A percentile compares a stretch with the other conserved stretches of the same genome.
Conservation (phyloP, 139 green algal genomes). For the Coelastrella sp. region DNA sequence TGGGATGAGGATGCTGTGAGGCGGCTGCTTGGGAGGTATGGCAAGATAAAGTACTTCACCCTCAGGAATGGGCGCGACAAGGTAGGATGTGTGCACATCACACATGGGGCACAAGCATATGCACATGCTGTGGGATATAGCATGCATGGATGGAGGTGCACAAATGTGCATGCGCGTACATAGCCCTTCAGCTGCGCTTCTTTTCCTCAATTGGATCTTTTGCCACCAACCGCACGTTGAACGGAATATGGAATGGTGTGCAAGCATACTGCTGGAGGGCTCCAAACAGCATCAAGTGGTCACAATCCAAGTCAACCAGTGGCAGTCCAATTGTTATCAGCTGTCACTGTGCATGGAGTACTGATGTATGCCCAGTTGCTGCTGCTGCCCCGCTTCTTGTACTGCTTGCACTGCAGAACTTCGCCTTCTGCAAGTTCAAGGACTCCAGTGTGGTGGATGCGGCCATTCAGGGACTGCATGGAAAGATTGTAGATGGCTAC, state of each 20-base stretch:
- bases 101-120: no score
- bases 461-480: slow-evolving; percentile 33
- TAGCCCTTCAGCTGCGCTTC: not conserved
- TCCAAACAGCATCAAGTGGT: no score
- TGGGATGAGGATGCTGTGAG: slow-evolving; percentile 43
- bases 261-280: no score
- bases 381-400: not conserved
- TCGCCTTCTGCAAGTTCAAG: slow-evolving; percentile 45
- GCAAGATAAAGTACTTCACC: slow-evolving; percentile 40
- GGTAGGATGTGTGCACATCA: not conserved
- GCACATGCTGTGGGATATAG: no score
- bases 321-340: no score
- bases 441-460: slow-evolving; percentile 33
- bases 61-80: slow-evolving; percentile 30
- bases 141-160: no score
- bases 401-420: slow-evolving; percentile 7
- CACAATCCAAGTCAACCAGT: no score
- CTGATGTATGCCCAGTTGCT: not conserved
- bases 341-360: no score
- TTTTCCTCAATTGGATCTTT: not conserved
- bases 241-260: no score
- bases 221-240: not conserved
- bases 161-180: no score
- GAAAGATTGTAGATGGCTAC: slow-evolving; percentile 38
- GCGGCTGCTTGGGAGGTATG: slow-evolving; percentile 30